Percentiles rank a stretch among this genome's conserved stretches.
phyloP scores from a whole-genome alignment of 2,329 filamentous ascomycete genomes.

The Cytospora chrysosperma region DNA sequence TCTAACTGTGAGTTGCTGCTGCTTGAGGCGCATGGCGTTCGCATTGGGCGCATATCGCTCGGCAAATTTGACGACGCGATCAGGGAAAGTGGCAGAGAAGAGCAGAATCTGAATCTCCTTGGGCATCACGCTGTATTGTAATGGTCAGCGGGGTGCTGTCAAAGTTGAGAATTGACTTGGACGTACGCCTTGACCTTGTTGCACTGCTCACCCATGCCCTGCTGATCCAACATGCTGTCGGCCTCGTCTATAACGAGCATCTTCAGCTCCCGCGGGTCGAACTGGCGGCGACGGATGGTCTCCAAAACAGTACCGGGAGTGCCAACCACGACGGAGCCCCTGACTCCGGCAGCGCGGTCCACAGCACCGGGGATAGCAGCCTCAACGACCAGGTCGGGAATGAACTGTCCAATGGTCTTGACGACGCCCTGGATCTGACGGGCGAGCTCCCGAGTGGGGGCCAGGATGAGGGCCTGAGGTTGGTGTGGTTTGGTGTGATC shows the following conservation, averaged over 20 bases:
- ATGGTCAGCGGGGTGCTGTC: neutral
- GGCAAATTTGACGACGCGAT: slow-evolving; percentile 82
- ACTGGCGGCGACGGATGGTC: slow-evolving; percentile 71
- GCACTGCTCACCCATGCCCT: slow-evolving; percentile 94
- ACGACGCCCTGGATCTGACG: slow-evolving; percentile 91
- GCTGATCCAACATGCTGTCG: slow-evolving; percentile 97
- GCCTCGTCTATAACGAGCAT: slow-evolving; percentile 93
- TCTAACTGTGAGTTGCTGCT: slow-evolving; percentile 90
- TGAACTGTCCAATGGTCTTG: slow-evolving; percentile 78
- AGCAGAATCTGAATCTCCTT: slow-evolving; percentile 80
- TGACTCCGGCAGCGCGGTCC: slow-evolving; percentile 65
- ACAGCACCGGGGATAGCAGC: slow-evolving; percentile 81
- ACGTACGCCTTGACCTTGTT: slow-evolving; percentile 80
- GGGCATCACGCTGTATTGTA: slow-evolving; percentile 62
- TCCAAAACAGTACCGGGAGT: slow-evolving; percentile 94
- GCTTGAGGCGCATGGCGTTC: slow-evolving; percentile 82
- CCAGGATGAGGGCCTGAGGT: slow-evolving; percentile 86
- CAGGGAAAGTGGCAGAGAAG: slow-evolving; percentile 92
- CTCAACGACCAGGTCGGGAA: slow-evolving; percentile 71
- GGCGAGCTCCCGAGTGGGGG: slow-evolving; percentile 90
- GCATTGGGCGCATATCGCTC: slow-evolving; percentile 80
- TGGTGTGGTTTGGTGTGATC: slow-evolving; percentile 66
- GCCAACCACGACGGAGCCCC: slow-evolving; percentile 81
- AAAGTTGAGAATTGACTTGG: neutral
- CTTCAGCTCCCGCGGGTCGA: slow-evolving; percentile 71